Evolutionary conservation across 164 flowering plant species (phyloP), one percentile per base, ranked within the genome.

Genomic region (Tetracentron sinense): DNA sequence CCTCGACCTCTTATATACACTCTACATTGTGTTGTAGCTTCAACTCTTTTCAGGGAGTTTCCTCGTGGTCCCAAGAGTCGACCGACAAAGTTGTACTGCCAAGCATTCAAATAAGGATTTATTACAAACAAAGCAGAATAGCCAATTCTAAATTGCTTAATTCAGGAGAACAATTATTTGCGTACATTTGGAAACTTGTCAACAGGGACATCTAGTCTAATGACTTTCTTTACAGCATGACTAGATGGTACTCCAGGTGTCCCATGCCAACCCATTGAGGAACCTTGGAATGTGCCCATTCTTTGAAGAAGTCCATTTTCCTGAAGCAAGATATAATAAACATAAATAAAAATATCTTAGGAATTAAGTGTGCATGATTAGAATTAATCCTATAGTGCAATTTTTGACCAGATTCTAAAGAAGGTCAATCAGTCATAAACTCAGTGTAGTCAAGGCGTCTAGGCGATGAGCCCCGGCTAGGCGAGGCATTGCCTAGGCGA

Each of bases 81-180:
- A 42, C 97, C 97, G 31, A 88, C 95, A 83, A 90, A 90, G 65
- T 90, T 86, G 68, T 76, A 90, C 97, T 90, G 89, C 64, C 49
- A 49, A 65, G 10, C 22, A 23, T 68, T 57, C 15, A 29, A 49
- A 47, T 46, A 25, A 52, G 47, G 42, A 33, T 35, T 20, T 23
- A 23, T 49, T 20, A 47, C 17, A 19, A 52, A 14, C 20, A 54
- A 20, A 56, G 28, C 30, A 55, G 65, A 33, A 31, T 25, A 58
- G 17, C 22, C 11, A 57, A 38, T 25, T 51, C 28, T 3, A 42
- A 52, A 58, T 48, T 20, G 27, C 7, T 38, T 6, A 55, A 68
- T 61, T 20, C 16, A 21, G 44, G 33, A 62, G 10, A 48, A 56
- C 14, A 31, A 0, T 21, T 25, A 15, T 50, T 29, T 30, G 65